phyloP scores from a whole-genome alignment of 768 basidiomycete species.

The Amanita muscaria region DNA sequence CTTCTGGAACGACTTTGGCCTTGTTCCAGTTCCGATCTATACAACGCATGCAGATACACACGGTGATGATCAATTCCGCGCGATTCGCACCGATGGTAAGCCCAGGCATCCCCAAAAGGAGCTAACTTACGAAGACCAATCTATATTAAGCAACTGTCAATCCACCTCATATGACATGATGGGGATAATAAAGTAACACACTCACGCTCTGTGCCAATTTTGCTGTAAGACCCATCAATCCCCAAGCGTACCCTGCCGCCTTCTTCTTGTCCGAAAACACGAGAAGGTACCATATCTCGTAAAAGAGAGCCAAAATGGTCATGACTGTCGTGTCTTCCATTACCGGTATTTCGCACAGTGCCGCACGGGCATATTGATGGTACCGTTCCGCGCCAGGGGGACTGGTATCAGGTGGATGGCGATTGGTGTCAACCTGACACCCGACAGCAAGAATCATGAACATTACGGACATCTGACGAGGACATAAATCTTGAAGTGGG shows the following conservation, averaged over 20 bases:
- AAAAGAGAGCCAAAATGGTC: constrained; percentile 50
- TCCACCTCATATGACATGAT: neutral
- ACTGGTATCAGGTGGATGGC: constrained; percentile 34
- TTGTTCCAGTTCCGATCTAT: constrained; percentile 58
- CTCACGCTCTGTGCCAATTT: constrained; percentile 58
- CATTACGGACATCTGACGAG: constrained; percentile 55
- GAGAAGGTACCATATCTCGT: constrained; percentile 57
- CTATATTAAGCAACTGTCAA: constrained; percentile 19
- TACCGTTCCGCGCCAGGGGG: constrained; percentile 52
- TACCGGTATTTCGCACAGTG: constrained; percentile 51
- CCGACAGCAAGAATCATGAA: constrained; percentile 67
- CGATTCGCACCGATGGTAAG: no score
- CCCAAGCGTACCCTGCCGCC: constrained; percentile 50
- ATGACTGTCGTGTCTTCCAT: constrained; percentile 65
- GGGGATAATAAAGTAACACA: constrained; percentile 12
- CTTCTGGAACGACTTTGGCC: constrained; percentile 61
- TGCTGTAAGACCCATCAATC: constrained; percentile 45
- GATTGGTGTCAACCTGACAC: constrained; percentile 51
- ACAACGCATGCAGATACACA: neutral
- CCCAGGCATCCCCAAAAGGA: no score
- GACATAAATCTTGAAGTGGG: constrained; percentile 42
- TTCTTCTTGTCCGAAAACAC: constrained; percentile 66
- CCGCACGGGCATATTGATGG: constrained; percentile 49
- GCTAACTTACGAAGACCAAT: constrained; percentile 57
- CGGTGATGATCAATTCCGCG: no score